Base-by-base conservation (phyloP, 768 basidiomycete genomes). In the Phanerodontia chrysosporium region DNA sequence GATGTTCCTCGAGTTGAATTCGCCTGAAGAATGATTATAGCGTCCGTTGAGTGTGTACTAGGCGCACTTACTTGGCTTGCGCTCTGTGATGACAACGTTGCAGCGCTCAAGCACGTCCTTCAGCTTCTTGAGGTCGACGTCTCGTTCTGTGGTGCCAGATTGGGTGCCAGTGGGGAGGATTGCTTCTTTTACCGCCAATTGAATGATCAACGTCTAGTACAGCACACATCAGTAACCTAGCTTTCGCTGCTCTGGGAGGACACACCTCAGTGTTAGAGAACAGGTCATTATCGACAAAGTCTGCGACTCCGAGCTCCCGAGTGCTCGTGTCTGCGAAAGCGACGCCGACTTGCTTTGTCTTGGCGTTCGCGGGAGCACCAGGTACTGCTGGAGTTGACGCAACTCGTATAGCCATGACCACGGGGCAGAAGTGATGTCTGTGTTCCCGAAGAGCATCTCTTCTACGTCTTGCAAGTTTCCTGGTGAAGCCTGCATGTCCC, bases 181-280 rank as follows among this genome's bases (percentile, higher is more conserved):
- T 2, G 93, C 94, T 72, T 99, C 97, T 70, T 98, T 98, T n/a
- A 94, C 92, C 0, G 93, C 95, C 1, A 98, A 82, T 70, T 99
- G 97, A 59, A 98, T 98, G 35, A 98, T 76, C 32, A 98, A 81
- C 1, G 94, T 94, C 96, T 98, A 66, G 8, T 25, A 8, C 8
- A 8, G 0, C 42, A 39, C 53, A 9, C 25, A n/a, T 28, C 39
- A 35, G 18, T 13, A 57, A 27, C 32, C 24, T 22, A 35, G 49
- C 22, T 22, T 25, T 24, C 10, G 2, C 13, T n/a, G 22, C 36
- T 10, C 14, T n/a, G 3, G 13, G 5, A 55, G 25, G 12, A 24
- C 45, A 44, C 59, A 93, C 96, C 80, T 99, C 96, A 2, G 89
- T 87, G 66, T 98, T 99, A 0, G 93, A 95, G 72, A 95, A 98